A percentile compares a stretch with the other conserved stretches of the same genome.
These are phyloP conservation scores for Papilionanthe hybrid DNA, from an alignment of 116 monocot genomes.

Conservation along the genomic window DNA sequence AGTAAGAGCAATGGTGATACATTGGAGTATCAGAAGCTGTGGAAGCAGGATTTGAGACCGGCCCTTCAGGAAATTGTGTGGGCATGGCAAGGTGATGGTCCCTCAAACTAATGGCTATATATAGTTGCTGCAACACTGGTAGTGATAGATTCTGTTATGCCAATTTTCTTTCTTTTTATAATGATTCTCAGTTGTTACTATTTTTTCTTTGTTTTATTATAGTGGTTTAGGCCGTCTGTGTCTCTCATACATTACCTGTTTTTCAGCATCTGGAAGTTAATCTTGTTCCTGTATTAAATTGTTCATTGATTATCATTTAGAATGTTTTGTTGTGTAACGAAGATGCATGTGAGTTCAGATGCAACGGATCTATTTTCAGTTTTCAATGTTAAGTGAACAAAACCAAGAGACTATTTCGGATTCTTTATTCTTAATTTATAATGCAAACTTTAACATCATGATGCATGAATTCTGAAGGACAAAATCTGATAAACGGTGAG, in stretches of 20 bases:
- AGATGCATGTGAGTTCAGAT: too few relatives aligned
- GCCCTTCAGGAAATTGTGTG: constrained; percentile 88
- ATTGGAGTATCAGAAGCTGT: constrained; percentile 66
- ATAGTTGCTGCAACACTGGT: not conserved
- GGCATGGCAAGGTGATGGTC: constrained; percentile 84
- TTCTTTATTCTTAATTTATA: too few relatives aligned
- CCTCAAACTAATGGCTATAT: not conserved
- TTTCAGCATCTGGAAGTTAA: not conserved
- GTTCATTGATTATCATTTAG: not conserved
- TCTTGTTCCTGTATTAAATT: not conserved
- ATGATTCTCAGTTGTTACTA: too few relatives aligned
- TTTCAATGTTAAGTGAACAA: too few relatives aligned
- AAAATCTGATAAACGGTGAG: too few relatives aligned
- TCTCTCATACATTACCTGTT: not conserved
- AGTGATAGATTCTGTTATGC: not conserved
- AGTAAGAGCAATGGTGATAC: constrained; percentile 73
- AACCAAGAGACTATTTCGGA: too few relatives aligned
- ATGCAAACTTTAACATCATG: too few relatives aligned
- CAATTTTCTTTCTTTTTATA: not conserved
- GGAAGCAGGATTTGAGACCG: constrained; percentile 65
- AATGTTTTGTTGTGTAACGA: too few relatives aligned
- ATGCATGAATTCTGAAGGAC: too few relatives aligned
- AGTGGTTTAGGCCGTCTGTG: not conserved
- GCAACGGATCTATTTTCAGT: too few relatives aligned
- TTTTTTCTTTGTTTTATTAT: not conserved